phyloP scores from a whole-genome alignment of 331 rosid genomes.

The Rhamnella rubrinervis region DNA sequence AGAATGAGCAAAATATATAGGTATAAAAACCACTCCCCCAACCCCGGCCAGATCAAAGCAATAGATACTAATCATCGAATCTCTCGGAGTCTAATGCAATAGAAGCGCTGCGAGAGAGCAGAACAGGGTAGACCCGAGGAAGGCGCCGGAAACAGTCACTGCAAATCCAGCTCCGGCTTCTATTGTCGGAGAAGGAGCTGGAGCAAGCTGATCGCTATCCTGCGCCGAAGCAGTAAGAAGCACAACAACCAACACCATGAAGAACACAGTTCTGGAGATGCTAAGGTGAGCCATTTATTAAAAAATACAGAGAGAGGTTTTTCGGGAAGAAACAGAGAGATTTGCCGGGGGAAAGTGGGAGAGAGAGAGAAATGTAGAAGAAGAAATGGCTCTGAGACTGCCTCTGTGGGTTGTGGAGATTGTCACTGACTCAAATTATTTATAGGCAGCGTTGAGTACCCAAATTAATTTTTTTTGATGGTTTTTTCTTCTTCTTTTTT shows the following conservation, averaged over 20 bases:
- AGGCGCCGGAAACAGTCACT: conserved; percentile 26
- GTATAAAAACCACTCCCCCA: too few species aligned
- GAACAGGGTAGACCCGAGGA: conserved; percentile 33
- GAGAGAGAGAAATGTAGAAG: background rate
- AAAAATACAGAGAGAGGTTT: background rate
- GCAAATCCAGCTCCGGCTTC: conserved; percentile 48
- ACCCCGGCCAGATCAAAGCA: background rate
- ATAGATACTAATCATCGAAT: background rate
- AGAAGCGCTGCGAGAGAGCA: conserved; percentile 35
- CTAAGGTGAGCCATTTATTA: conserved; percentile 45
- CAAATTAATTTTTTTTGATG: background rate
- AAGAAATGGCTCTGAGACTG: background rate
- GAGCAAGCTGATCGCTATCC: conserved; percentile 31
- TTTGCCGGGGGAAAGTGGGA: background rate
- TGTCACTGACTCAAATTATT: background rate
- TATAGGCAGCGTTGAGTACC: conserved; percentile 1
- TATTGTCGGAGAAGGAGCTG: conserved; percentile 48
- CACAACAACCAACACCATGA: conserved; percentile 27
- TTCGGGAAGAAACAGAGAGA: background rate
- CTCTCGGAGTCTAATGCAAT: conserved; percentile 27
- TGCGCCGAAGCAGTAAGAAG: conserved; percentile 41
- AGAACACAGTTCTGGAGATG: conserved; percentile 31
- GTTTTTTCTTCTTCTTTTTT: too few species aligned
- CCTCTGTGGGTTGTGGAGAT: background rate
- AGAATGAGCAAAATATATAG: conserved; percentile 14